Conservation (phyloP, 441 rosid species). For the Gossypium davidsonii region DNA sequence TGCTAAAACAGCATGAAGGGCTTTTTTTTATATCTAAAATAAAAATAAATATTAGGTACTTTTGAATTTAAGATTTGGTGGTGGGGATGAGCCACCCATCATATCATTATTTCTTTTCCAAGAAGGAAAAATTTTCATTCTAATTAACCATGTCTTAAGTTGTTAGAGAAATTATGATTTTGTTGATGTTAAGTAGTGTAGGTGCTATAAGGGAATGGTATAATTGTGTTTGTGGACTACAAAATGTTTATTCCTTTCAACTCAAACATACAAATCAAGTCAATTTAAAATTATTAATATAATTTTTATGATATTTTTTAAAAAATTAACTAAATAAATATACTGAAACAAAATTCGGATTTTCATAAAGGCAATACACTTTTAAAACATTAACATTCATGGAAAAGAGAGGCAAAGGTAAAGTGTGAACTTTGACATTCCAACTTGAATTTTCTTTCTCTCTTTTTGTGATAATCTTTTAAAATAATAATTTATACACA, state of each 20-base stretch:
- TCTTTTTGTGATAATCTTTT: neutral
- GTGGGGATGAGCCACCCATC: neutral
- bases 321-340: neutral
- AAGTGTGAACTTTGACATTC: no score
- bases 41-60: neutral
- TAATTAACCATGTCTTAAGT: no score
- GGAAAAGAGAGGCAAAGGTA: neutral
- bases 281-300: neutral
- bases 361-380: constrained; percentile 3
- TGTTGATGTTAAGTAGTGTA: neutral
- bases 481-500: neutral
- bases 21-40: neutral
- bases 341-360: neutral
- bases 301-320: neutral
- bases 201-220: neutral
- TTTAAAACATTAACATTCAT: neutral
- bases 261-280: neutral
- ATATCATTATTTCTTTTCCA: neutral
- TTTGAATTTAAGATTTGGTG: neutral
- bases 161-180: neutral
- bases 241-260: neutral
- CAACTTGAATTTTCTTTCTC: neutral
- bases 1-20: neutral
- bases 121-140: neutral
- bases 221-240: neutral